Conservation (phyloP, 75 land plant species). For the Cupressus sempervirens region DNA sequence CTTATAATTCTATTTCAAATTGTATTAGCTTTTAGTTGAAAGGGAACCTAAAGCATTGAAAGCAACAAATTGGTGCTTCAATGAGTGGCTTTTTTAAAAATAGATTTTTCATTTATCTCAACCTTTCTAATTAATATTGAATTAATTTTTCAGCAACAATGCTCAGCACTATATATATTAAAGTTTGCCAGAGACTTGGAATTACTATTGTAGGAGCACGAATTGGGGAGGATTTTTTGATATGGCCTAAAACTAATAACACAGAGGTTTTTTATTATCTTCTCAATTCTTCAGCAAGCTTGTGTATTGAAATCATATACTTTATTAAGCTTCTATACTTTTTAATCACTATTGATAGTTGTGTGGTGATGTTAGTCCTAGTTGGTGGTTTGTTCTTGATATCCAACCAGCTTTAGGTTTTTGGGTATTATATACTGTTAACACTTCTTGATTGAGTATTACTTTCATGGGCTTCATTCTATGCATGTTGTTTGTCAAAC, state of each 20-base stretch:
- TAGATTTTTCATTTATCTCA: neutral
- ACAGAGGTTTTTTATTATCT: constrained; percentile 32
- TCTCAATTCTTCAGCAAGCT: constrained; percentile 1
- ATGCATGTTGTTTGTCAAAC: neutral
- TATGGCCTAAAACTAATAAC: constrained; percentile 50
- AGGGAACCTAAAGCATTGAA: neutral
- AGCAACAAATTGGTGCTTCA: neutral
- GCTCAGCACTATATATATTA: constrained; percentile 58
- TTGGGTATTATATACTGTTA: neutral
- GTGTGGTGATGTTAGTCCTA: too few species aligned
- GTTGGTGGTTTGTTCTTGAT: neutral
- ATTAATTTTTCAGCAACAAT: constrained; percentile 41
- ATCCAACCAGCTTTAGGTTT: neutral
- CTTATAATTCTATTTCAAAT: neutral
- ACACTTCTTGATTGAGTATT: neutral
- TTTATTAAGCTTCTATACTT: neutral
- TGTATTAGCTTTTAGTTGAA: neutral
- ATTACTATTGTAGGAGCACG: constrained; percentile 46
- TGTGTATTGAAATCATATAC: constrained; percentile 1
- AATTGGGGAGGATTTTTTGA: constrained; percentile 59
- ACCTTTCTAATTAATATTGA: neutral
- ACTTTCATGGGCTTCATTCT: neutral
- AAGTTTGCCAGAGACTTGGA: constrained; percentile 60
- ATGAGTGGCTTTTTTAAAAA: neutral
- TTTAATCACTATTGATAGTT: neutral